Percentiles rank a stretch among this genome's conserved stretches.
Evolutionary conservation across 495 filamentous ascomycete genomes (phyloP).

Genomic region (Aspergillus biplanus): DNA sequence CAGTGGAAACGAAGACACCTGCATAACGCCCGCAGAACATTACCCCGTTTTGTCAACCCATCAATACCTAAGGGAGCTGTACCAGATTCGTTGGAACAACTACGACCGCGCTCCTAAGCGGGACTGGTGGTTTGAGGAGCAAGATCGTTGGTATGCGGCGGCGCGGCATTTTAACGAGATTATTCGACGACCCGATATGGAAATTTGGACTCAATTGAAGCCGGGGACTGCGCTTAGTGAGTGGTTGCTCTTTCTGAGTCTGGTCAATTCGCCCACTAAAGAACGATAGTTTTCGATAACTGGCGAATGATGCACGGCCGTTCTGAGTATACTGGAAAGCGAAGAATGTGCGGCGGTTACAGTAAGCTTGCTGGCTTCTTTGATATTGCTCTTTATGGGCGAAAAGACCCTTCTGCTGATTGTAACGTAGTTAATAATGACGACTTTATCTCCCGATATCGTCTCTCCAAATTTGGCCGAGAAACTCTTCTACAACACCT

Average conservation of each 20-base stretch:
- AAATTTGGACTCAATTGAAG: slow-evolving; percentile 76
- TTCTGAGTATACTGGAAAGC: slow-evolving; percentile 75
- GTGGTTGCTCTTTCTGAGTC: slow-evolving; percentile 24
- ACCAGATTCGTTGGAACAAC: slow-evolving; percentile 88
- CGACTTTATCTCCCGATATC: slow-evolving; percentile 79
- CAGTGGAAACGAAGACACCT: slow-evolving; percentile 80
- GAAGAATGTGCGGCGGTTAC: slow-evolving; percentile 88
- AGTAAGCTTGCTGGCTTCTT: slow-evolving; percentile 55
- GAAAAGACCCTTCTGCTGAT: slow-evolving; percentile 26
- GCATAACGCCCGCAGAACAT: slow-evolving; percentile 66
- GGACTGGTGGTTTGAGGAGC: slow-evolving; percentile 41
- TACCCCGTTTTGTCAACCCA: slow-evolving; percentile 68
- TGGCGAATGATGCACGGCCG: slow-evolving; percentile 92
- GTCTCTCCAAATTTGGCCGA: slow-evolving; percentile 66
- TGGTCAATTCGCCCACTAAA: slow-evolving; percentile 1
- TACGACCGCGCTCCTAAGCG: slow-evolving; percentile 71
- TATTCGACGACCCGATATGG: slow-evolving; percentile 51
- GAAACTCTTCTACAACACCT: slow-evolving; percentile 54
- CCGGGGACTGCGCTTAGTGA: slow-evolving; percentile 79
- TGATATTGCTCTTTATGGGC: not conserved
- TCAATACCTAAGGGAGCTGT: slow-evolving; percentile 37
- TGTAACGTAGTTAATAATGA: slow-evolving; percentile 71
- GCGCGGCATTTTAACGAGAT: slow-evolving; percentile 68
- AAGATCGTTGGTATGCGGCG: slow-evolving; percentile 74
- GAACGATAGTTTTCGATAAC: slow-evolving; percentile 81